Evolutionary conservation across 371 early-diverging fungal genomes (phyloP).

Genomic region (Mortierella sp.): DNA sequence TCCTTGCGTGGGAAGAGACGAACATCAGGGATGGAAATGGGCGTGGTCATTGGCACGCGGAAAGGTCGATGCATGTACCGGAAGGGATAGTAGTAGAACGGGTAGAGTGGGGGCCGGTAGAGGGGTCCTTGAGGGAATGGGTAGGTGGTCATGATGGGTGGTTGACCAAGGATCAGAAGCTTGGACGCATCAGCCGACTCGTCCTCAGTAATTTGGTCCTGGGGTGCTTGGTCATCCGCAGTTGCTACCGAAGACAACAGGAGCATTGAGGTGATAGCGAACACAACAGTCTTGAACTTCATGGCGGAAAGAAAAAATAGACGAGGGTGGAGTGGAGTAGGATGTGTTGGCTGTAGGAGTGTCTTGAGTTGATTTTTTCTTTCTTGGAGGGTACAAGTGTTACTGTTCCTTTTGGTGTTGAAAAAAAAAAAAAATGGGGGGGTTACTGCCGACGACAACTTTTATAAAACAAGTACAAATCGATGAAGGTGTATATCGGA

Average conservation of each 20-base stretch:
- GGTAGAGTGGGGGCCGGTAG: neutral
- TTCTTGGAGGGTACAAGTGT: neutral
- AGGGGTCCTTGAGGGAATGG: neutral
- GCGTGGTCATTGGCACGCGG: neutral
- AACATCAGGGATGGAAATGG: neutral
- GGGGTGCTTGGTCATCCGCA: too few relatives aligned
- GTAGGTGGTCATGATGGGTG: neutral
- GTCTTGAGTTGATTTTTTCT: neutral
- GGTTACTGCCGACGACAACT: neutral
- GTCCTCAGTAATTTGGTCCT: neutral
- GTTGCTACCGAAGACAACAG: neutral
- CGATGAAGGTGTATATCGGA: too few relatives aligned
- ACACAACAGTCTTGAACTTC: conserved; percentile 56
- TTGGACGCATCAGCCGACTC: neutral
- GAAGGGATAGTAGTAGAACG: neutral
- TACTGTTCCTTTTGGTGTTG: neutral
- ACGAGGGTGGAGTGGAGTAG: neutral
- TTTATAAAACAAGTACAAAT: neutral
- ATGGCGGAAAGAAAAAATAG: neutral
- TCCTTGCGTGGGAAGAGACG: conserved; percentile 1
- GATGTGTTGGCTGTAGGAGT: neutral
- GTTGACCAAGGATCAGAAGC: neutral
- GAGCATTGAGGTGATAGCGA: conserved; percentile 57
- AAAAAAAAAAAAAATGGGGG: neutral
- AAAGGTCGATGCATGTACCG: neutral